phyloP scores from a whole-genome alignment of 352 stramenopile species.

The Globisporangium ultimum region DNA sequence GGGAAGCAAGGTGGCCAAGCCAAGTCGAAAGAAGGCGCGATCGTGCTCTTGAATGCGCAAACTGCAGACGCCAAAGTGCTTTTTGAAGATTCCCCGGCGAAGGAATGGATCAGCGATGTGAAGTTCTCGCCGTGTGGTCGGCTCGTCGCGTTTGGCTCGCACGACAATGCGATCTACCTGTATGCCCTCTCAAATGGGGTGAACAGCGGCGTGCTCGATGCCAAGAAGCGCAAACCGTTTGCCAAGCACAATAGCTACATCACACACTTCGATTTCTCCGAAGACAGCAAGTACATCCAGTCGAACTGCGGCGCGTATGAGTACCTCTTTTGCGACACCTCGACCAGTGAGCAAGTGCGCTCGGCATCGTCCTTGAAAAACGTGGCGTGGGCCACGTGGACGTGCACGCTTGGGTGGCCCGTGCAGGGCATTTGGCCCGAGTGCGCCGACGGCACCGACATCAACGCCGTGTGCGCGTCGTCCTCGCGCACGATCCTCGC shows the following conservation, averaged over 20 bases:
- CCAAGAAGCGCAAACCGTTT: conserved; percentile 72
- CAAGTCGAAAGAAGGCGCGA: conserved; percentile 43
- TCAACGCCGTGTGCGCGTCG: conserved; percentile 76
- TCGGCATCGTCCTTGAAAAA: conserved; percentile 74
- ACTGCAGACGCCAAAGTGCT: conserved; percentile 22
- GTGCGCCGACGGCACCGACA: conserved; percentile 77
- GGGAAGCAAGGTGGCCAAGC: conserved; percentile 15
- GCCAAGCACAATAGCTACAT: conserved; percentile 81
- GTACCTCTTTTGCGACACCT: conserved; percentile 87
- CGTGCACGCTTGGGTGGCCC: conserved; percentile 87
- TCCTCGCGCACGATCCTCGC: conserved; percentile 66
- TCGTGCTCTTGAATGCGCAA: conserved; percentile 31
- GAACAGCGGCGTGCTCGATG: conserved; percentile 1
- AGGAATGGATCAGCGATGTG: conserved; percentile 78
- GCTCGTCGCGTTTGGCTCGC: conserved; percentile 56
- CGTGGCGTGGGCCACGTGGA: conserved; percentile 87
- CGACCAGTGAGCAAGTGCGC: conserved; percentile 77
- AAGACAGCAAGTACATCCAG: conserved; percentile 61
- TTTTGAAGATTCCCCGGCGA: conserved; percentile 60
- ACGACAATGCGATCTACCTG: conserved; percentile 73
- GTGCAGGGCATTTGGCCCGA: conserved; percentile 90
- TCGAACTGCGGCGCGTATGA: conserved; percentile 89
- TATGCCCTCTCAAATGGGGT: conserved; percentile 32
- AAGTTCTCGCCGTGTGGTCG: conserved; percentile 62
- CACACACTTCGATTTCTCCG: conserved; percentile 83